Percentiles rank a stretch among this genome's conserved stretches.
Conservation (phyloP, 352 stramenopile species). For the Pythium brachiatum region DNA sequence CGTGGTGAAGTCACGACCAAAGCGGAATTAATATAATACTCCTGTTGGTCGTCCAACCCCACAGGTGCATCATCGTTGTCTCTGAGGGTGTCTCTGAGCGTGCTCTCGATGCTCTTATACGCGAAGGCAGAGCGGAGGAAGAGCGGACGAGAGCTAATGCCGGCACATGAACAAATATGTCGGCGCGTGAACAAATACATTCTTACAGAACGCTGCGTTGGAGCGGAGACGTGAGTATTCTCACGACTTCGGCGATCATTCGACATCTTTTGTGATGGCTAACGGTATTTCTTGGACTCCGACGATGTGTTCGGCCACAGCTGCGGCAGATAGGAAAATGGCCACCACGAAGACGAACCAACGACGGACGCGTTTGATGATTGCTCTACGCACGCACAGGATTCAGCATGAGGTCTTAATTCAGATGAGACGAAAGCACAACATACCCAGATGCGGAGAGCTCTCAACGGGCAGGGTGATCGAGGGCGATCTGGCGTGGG, state of each 20-base stretch:
- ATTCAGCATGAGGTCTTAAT: constrained; percentile 9
- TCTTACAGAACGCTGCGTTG: constrained; percentile 6
- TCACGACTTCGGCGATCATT: constrained; percentile 1
- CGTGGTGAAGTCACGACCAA: background rate
- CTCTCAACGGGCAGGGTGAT: background rate
- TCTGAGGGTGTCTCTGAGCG: constrained; percentile 8
- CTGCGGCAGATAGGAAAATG: constrained; percentile 4
- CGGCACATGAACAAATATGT: constrained; percentile 6
- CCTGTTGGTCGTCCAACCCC: too few species aligned
- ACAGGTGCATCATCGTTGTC: constrained; percentile 4
- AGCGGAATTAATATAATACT: background rate
- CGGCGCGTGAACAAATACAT: too few species aligned
- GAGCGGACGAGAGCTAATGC: background rate
- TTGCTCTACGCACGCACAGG: constrained; percentile 10
- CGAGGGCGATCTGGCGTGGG: constrained; percentile 10
- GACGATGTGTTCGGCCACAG: background rate
- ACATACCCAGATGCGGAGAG: constrained; percentile 9
- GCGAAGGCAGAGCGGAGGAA: constrained; percentile 7
- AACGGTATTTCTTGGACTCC: constrained; percentile 4
- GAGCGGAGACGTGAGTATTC: constrained; percentile 4
- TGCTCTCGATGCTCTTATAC: constrained; percentile 11
- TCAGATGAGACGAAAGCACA: constrained; percentile 9
- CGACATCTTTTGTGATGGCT: constrained; percentile 10
- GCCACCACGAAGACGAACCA: background rate
- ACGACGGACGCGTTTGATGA: constrained; percentile 9